Percentiles rank a stretch among this genome's conserved stretches.
Conservation (phyloP, 2,329 filamentous ascomycete genomes). For the Penicillium sp. region DNA sequence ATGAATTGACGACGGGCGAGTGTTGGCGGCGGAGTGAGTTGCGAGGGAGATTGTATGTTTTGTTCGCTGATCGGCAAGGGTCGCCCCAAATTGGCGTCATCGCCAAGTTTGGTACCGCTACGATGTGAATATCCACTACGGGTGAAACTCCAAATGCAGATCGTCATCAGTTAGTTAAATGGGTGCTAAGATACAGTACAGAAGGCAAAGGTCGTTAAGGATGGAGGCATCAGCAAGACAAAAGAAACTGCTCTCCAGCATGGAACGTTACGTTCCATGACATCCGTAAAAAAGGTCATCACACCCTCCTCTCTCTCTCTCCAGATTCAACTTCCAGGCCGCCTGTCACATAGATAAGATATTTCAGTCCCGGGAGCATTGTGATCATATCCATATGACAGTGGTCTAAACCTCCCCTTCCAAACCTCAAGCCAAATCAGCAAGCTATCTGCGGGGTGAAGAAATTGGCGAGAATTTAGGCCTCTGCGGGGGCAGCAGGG, state of each 20-base stretch:
- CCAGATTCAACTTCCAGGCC: conserved; percentile 18
- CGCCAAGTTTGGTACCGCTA: conserved; percentile 5
- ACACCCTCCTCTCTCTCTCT: conserved; percentile 22
- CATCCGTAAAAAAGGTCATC: conserved; percentile 26
- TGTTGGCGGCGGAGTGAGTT: not conserved
- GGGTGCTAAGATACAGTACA: conserved; percentile 44
- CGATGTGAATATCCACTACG: conserved; percentile 1
- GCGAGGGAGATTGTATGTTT: conserved; percentile 11
- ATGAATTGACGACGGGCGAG: conserved; percentile 1
- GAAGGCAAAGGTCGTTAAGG: conserved; percentile 40
- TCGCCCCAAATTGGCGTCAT: conserved; percentile 20
- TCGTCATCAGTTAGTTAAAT: conserved; percentile 40
- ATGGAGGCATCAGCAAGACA: conserved; percentile 24
- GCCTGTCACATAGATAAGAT: conserved; percentile 23
- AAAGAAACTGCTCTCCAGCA: conserved; percentile 22
- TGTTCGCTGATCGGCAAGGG: conserved; percentile 24
- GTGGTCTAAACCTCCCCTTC: conserved; percentile 13
- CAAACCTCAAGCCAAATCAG: conserved; percentile 13
- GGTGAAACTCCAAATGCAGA: conserved; percentile 30
- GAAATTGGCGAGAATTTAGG: conserved; percentile 29
- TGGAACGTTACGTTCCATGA: conserved; percentile 21
- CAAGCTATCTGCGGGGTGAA: conserved; percentile 17
- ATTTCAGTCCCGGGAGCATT: conserved; percentile 15
- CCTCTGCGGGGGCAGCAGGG: conserved; percentile 31
- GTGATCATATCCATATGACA: conserved; percentile 28